These are phyloP conservation scores for Termitomyces sp. DNA, from an alignment of 768 basidiomycete species.

Conservation along the genomic window DNA sequence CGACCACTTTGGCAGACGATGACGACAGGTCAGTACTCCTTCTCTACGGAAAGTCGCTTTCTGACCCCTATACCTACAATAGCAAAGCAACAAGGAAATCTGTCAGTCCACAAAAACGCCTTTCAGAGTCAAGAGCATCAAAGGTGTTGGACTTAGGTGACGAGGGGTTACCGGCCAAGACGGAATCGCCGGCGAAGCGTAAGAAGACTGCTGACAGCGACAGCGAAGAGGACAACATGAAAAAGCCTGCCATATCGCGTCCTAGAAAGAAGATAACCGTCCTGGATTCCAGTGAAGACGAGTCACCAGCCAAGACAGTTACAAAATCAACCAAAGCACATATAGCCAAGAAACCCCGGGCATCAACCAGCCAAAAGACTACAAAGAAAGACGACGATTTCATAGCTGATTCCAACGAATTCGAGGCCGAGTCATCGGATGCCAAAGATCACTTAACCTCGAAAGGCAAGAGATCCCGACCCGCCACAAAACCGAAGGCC, in stretches of 20 bases:
- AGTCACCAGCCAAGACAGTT: constrained; percentile 33
- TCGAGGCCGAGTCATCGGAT: constrained; percentile 11
- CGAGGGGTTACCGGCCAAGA: constrained; percentile 16
- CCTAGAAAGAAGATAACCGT: constrained; percentile 2
- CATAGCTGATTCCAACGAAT: constrained; percentile 13
- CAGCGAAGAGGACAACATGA: constrained; percentile 8
- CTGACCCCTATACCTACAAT: neutral
- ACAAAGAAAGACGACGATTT: constrained; percentile 23
- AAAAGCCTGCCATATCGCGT: constrained; percentile 1
- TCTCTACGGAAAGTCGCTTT: neutral
- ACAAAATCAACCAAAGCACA: constrained; percentile 17
- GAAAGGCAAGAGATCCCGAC: neutral
- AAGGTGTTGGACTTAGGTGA: constrained; percentile 7
- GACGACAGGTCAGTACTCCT: neutral
- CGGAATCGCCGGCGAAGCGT: constrained; percentile 18
- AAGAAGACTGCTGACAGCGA: constrained; percentile 35
- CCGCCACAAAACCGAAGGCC: constrained; percentile 10
- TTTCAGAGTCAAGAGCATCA: neutral
- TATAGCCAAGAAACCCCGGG: constrained; percentile 16
- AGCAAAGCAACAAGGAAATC: constrained; percentile 2
- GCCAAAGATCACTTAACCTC: constrained; percentile 11
- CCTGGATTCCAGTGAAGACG: constrained; percentile 13
- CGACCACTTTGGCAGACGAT: neutral
- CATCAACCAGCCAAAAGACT: constrained; percentile 18
- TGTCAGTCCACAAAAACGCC: neutral